Conservation (phyloP, 495 filamentous ascomycete genomes). For the Annulohypoxylon stygium region DNA sequence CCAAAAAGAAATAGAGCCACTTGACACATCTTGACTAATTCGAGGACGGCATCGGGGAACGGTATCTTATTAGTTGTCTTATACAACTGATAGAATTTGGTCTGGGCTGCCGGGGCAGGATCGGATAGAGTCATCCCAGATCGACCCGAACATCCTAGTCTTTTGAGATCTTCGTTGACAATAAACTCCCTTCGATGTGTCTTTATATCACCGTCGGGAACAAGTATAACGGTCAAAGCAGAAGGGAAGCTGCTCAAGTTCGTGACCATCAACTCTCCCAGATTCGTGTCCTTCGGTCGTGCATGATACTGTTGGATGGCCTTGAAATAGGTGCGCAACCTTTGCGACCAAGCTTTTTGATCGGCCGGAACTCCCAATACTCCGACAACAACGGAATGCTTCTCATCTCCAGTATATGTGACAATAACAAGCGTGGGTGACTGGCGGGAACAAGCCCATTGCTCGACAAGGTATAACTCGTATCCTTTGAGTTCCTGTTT, state of each 20-base stretch:
- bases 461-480: conserved; percentile 94
- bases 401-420: conserved; percentile 90
- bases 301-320: conserved; percentile 87
- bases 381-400: conserved; percentile 80
- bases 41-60: conserved; percentile 80
- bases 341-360: conserved; percentile 82
- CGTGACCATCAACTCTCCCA: conserved; percentile 92
- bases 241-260: conserved; percentile 92
- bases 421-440: conserved; percentile 93
- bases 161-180: conserved; percentile 94
- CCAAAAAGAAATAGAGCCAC: conserved; percentile 88
- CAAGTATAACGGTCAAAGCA: conserved; percentile 85
- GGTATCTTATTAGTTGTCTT: conserved; percentile 84
- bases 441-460: conserved; percentile 94
- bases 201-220: conserved; percentile 87
- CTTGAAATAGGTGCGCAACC: conserved; percentile 85
- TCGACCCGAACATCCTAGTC: conserved; percentile 90
- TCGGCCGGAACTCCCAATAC: conserved; percentile 87
- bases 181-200: conserved; percentile 88
- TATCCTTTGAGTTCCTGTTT: conserved; percentile 80
- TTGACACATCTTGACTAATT: conserved; percentile 94
- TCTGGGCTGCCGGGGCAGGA: conserved; percentile 82
- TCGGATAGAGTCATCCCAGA: conserved; percentile 82
- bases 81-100: conserved; percentile 94
- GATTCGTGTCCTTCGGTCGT: conserved; percentile 80